A percentile compares a stretch with the other conserved stretches of the same genome.
Evolutionary conservation across 768 basidiomycete genomes (phyloP).

Genomic region (Cystofilobasidium capitatum): DNA sequence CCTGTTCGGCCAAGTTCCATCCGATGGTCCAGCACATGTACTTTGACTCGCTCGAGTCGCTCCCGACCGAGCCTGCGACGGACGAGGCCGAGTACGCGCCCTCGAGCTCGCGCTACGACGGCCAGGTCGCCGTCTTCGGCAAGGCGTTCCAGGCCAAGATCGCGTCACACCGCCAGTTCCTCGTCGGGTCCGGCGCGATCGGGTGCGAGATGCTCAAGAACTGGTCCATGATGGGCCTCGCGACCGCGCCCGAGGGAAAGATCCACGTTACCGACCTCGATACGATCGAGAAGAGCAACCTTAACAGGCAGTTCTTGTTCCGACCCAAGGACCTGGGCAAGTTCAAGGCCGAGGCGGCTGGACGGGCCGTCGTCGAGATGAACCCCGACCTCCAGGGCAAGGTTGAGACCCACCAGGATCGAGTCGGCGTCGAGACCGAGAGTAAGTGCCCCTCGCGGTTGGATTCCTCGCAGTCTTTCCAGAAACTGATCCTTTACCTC

Average conservation of each 20-base stretch:
- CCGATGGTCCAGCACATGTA: slow-evolving; percentile 91
- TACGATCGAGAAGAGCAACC: slow-evolving; percentile 97
- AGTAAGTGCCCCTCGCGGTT: slow-evolving; percentile 62
- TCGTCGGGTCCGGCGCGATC: slow-evolving; percentile 97
- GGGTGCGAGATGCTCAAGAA: slow-evolving; percentile 99
- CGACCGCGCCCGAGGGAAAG: slow-evolving; percentile 60
- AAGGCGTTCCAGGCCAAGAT: slow-evolving; percentile 86
- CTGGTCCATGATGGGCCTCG: slow-evolving; percentile 98
- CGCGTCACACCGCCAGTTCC: slow-evolving; percentile 78
- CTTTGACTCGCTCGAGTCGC: slow-evolving; percentile 92
- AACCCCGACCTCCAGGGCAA: slow-evolving; percentile 81
- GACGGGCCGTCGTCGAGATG: slow-evolving; percentile 84
- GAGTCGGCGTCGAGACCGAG: slow-evolving; percentile 86
- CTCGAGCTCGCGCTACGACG: slow-evolving; percentile 73
- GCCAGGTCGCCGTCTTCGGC: slow-evolving; percentile 92
- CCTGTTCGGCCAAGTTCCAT: slow-evolving; percentile 94
- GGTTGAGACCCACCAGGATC: slow-evolving; percentile 79
- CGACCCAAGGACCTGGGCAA: slow-evolving; percentile 89
- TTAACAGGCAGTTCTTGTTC: slow-evolving; percentile 97
- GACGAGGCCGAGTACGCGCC: slow-evolving; percentile 72
- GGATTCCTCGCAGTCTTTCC: background rate
- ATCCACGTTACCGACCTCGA: slow-evolving; percentile 95
- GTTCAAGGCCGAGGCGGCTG: slow-evolving; percentile 94
- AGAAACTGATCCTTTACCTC: background rate
- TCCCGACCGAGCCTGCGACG: slow-evolving; percentile 63